Conservation (phyloP, 768 basidiomycete species). For the Crucibulum laeve region DNA sequence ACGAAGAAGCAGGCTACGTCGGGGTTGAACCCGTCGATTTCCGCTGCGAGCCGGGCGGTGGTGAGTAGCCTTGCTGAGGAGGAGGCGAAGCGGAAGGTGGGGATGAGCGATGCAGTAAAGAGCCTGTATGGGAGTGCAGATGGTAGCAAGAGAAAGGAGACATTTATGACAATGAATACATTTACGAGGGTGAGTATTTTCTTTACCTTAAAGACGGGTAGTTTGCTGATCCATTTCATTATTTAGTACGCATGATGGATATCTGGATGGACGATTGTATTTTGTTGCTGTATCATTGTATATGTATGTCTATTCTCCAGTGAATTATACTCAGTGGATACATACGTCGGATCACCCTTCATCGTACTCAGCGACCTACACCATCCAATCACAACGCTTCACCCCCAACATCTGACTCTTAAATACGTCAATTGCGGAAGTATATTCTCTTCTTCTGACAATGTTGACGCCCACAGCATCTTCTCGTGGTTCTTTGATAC, state of each 20-base stretch:
- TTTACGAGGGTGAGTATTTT: constrained; percentile 74
- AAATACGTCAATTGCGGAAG: too few species aligned
- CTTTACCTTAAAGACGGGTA: background rate
- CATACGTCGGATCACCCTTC: too few species aligned
- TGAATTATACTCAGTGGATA: too few species aligned
- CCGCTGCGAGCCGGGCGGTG: constrained; percentile 62
- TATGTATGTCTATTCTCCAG: too few species aligned
- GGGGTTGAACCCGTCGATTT: constrained; percentile 45
- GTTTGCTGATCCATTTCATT: background rate
- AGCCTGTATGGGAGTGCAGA: constrained; percentile 62
- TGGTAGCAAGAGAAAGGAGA: constrained; percentile 65
- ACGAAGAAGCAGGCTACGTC: constrained; percentile 48
- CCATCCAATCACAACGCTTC: too few species aligned
- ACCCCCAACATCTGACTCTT: too few species aligned
- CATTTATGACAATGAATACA: constrained; percentile 89
- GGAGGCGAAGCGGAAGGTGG: constrained; percentile 77
- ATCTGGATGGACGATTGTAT: too few species aligned
- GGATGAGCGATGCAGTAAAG: constrained; percentile 85
- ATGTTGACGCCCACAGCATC: too few species aligned
- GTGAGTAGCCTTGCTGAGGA: constrained; percentile 70
- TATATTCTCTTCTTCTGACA: too few species aligned
- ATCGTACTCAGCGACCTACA: too few species aligned
- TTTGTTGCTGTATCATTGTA: too few species aligned
- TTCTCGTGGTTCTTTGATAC: too few species aligned
- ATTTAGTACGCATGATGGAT: constrained; percentile 16